phyloP scores from a whole-genome alignment of 2,329 filamentous ascomycete genomes.

The Apiospora saccharicola region DNA sequence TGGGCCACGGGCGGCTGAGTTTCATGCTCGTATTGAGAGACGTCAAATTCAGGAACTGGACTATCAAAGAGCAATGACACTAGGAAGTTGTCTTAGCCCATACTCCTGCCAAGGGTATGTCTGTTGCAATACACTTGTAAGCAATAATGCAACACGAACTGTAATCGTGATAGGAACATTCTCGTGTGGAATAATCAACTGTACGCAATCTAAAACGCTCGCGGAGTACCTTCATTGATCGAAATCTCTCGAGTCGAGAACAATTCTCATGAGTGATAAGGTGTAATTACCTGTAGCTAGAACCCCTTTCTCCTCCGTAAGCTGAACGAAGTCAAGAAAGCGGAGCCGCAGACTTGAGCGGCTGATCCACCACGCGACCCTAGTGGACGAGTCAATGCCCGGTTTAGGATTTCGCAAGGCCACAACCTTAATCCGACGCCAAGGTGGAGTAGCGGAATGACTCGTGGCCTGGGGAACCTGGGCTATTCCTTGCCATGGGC shows the following conservation, averaged over 20 bases:
- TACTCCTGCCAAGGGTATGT: too few relatives aligned
- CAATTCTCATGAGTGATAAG: too few relatives aligned
- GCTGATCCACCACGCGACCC: neutral
- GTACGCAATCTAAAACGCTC: too few relatives aligned
- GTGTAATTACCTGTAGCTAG: neutral
- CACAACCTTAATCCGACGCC: conserved; percentile 13
- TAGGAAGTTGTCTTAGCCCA: too few relatives aligned
- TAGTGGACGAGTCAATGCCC: neutral
- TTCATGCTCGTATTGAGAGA: neutral
- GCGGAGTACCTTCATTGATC: too few relatives aligned
- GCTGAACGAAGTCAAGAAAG: neutral
- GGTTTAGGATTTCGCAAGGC: conserved; percentile 1
- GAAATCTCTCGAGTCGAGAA: neutral
- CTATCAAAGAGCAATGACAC: too few relatives aligned
- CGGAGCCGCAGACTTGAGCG: neutral
- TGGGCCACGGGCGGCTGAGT: too few relatives aligned
- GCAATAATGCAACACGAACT: too few relatives aligned
- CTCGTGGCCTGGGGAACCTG: neutral
- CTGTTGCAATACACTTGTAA: too few relatives aligned
- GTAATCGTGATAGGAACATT: too few relatives aligned
- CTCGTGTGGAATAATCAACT: too few relatives aligned
- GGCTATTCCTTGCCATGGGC: neutral
- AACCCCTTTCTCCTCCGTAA: neutral
- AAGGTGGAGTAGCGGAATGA: neutral
- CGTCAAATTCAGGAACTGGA: too few relatives aligned